These are phyloP conservation scores for Alternaria viburni DNA, from an alignment of 2,329 filamentous ascomycete species.

Conservation along the genomic window DNA sequence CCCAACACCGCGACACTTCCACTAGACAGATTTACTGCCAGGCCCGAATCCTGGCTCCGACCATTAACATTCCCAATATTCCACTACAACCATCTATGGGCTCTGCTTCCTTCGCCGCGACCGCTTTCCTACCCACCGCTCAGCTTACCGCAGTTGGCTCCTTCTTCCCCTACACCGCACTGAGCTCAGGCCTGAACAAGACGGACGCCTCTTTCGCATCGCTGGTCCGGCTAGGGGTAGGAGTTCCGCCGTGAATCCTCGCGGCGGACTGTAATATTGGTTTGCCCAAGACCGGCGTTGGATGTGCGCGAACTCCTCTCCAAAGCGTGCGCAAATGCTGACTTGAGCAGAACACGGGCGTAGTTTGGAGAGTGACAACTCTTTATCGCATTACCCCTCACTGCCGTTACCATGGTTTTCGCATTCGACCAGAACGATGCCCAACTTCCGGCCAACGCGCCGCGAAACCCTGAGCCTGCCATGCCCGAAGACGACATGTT, in stretches of 20 bases:
- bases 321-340: slow-evolving; percentile 24
- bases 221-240: slow-evolving; percentile 56
- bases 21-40: slow-evolving; percentile 25
- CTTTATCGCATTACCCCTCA: slow-evolving; percentile 16
- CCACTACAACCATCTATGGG: slow-evolving; percentile 52
- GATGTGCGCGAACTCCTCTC: slow-evolving; percentile 29
- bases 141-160: slow-evolving; percentile 45
- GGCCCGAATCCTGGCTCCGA: slow-evolving; percentile 41
- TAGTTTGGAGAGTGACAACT: slow-evolving; percentile 11
- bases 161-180: slow-evolving; percentile 40
- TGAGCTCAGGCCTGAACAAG: slow-evolving; percentile 47
- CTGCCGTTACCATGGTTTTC: slow-evolving; percentile 40
- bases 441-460: slow-evolving; percentile 27
- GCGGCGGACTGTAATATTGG: slow-evolving; percentile 58
- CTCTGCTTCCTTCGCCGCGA: slow-evolving; percentile 48
- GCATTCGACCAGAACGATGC: slow-evolving; percentile 44
- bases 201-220: slow-evolving; percentile 56
- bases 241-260: slow-evolving; percentile 57
- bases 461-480: slow-evolving; percentile 6
- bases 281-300: slow-evolving; percentile 23
- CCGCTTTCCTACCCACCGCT: slow-evolving; percentile 37
- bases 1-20: slow-evolving; percentile 19
- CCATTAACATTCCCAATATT: slow-evolving; percentile 25
- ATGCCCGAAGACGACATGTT: slow-evolving; percentile 25
- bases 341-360: slow-evolving; percentile 29